A percentile compares a stretch with the other conserved stretches of the same genome.
Evolutionary conservation across 169 alveolate species (phyloP).

Genomic region (Plasmodium gallinaceum): DNA sequence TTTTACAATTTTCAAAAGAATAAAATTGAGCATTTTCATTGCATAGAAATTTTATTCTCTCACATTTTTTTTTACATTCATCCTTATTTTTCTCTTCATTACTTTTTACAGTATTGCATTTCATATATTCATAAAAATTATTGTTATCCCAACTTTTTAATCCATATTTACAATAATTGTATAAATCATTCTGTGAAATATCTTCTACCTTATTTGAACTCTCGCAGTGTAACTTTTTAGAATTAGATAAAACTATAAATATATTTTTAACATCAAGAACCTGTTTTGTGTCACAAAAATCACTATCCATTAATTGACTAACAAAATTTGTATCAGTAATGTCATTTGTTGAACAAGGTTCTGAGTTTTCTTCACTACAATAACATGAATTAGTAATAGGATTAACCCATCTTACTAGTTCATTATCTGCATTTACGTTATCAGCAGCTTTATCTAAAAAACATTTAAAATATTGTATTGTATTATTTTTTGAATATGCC

Average conservation of each 20-base stretch:
- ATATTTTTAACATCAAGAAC: neutral
- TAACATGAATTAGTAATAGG: conserved; percentile 37
- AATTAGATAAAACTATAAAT: conserved; percentile 4
- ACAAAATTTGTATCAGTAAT: conserved; percentile 16
- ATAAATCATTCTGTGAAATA: neutral
- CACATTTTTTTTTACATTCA: conserved; percentile 22
- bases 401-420: conserved; percentile 39
- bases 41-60: neutral
- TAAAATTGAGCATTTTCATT: conserved; percentile 10
- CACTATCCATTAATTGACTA: conserved; percentile 7
- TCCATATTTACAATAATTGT: conserved; percentile 48
- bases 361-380: conserved; percentile 49
- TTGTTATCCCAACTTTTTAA: conserved; percentile 30
- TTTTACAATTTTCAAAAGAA: conserved; percentile 29
- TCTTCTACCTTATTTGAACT: neutral
- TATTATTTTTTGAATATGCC: conserved; percentile 5
- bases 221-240: conserved; percentile 11
- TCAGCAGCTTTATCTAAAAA: conserved; percentile 60
- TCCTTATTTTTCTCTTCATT: neutral
- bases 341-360: conserved; percentile 36
- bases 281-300: conserved; percentile 18
- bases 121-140: conserved; percentile 18
- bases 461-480: conserved; percentile 45
- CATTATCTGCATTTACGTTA: conserved; percentile 15
- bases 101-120: conserved; percentile 20